Evolutionary conservation across 108 stramenopile genomes (phyloP), one percentile per base, ranked within the genome.

Genomic region (Aurantiochytrium sp.): DNA sequence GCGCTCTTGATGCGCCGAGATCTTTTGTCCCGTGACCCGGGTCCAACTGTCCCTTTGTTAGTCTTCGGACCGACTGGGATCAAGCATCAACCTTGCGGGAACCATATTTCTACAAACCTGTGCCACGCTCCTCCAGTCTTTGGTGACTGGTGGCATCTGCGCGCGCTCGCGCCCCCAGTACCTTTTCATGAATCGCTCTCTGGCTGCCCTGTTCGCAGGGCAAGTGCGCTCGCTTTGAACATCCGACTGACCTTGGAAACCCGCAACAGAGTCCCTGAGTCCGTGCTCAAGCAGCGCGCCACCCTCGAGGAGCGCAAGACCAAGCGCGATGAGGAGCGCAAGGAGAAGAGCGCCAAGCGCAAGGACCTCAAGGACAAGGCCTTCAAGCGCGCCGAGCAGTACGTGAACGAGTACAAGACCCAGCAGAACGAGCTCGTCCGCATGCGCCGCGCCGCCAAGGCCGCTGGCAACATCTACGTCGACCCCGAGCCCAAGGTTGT

Each of bases 391-490:
- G 96, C 97, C 41, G 94, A 97, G 89, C 94, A 96, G 92, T 98
- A 98, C 95, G 94, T 95, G 36, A 95, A 93, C 37, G 98, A 98
- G 87, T 99, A 98, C 96, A 94, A 92, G 42, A 93, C 90, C 24
- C 89, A 92, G 90, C 95, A 97, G 55, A 92, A 94, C 55, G 94
- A 90, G 31, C 96, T 96, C 85, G 90, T 99, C 85, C 95, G 95
- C 68, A 96, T 96, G 91, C 97, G 99, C 68, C 97, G 99, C 45
- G 93, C 95, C 88, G 98, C 99, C 91, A 98, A 98, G 96, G 94
- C 92, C 68, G 86, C 93, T 30, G 97, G 97, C 86, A 95, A 96
- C 89, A 97, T 98, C 93, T 98, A 93, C 91, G 98, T 99, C 68
- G 97, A 97, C 42, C 94, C 97, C 34, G 94, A 97, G 92, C 97